A percentile compares a stretch with the other conserved stretches of the same genome.
These are phyloP conservation scores for Ogataea kodamae DNA, from an alignment of 805 yeast species.

Conservation along the genomic window DNA sequence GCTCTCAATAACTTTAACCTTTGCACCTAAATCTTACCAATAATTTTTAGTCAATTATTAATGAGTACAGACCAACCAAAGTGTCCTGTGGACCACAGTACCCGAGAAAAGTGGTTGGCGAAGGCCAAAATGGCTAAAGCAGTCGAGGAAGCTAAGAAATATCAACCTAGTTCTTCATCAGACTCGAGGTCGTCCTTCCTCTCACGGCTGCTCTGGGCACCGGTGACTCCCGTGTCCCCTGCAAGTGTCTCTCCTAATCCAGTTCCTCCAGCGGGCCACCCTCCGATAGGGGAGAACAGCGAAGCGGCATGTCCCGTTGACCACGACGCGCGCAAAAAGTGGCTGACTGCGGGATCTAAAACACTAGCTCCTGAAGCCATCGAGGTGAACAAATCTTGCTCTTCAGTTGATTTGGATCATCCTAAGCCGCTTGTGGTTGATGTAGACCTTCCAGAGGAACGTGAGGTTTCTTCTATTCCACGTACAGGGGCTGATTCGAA, in stretches of 20 bases:
- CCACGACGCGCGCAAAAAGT: slow-evolving; percentile 12
- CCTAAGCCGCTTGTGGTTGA: slow-evolving; percentile 28
- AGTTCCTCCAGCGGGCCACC: slow-evolving; percentile 2
- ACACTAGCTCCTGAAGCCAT: slow-evolving; percentile 35
- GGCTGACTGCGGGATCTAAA: slow-evolving; percentile 7
- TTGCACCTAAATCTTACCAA: slow-evolving; percentile 9
- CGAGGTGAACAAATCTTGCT: slow-evolving; percentile 37
- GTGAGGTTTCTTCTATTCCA: slow-evolving; percentile 82
- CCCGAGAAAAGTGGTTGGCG: slow-evolving; percentile 57
- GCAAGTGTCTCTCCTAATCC: not conserved
- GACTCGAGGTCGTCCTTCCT: not conserved
- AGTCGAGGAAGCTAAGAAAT: slow-evolving; percentile 13
- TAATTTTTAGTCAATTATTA: slow-evolving; percentile 18
- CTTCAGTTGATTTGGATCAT: slow-evolving; percentile 42
- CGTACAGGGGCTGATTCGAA: slow-evolving; percentile 62
- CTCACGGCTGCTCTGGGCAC: slow-evolving; percentile 12
- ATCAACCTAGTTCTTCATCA: not conserved
- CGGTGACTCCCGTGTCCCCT: not conserved
- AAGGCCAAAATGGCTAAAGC: slow-evolving; percentile 27
- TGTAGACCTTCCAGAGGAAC: slow-evolving; percentile 57
- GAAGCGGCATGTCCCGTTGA: slow-evolving; percentile 6
- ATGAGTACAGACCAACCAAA: slow-evolving; percentile 29
- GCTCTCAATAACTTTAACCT: slow-evolving; percentile 2
- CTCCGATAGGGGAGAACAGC: not conserved
- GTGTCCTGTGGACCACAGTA: slow-evolving; percentile 70